Evolutionary conservation across 225 moss, liverwort and hornwort genomes (phyloP), one percentile per base, ranked within the genome.

Genomic region (Polytrichum commune): DNA sequence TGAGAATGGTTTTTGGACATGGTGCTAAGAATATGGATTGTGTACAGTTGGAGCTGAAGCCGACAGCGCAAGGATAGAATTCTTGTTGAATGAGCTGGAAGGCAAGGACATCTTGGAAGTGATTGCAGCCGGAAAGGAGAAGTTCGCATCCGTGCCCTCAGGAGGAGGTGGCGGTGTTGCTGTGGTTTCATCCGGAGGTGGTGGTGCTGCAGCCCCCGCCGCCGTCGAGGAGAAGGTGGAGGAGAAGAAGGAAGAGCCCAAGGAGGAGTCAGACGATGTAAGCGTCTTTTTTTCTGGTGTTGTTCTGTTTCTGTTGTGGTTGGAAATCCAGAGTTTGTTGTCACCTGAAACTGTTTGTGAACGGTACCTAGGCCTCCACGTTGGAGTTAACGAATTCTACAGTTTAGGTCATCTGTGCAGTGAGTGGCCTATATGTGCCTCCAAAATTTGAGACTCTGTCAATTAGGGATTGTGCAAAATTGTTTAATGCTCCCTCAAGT

Each of bases 211-310:
- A 9, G 55, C 83, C 20, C 76, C 82, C 38, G 81, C 85, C 20
- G 83, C 80, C 18, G 64, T 76, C 23, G 85, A 76, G 16, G 83
- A 84, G 65, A 77, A 77, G 72, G 84, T 83, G 24, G 90, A 95
- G 66, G 84, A 85, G 67, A 80, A 88, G 67, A 80, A 88, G 67
- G 84, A 84, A 75, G 86, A 92, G 55, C 74, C 84, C 4, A 91
- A 89, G 78, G 95, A 92, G 58, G 95, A 95, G 75, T 92, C 89
- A 0, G 90, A 95, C 66, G 92, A 95, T 25, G 95, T 89, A 71
- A 83, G 82, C 78, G 53, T 13, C 24, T 19, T 56, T 19, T 19
- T 35, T 8, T 8, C 29, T 1, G 24, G n/a, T 25, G 5, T 0
- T 60, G n/a, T 10, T 8, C 1, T 13, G 35, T 5, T 10, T 8